A percentile compares a stretch with the other conserved stretches of the same genome.
Evolutionary conservation across 805 yeast genomes (phyloP).

Genomic region (Ogataea pini): DNA sequence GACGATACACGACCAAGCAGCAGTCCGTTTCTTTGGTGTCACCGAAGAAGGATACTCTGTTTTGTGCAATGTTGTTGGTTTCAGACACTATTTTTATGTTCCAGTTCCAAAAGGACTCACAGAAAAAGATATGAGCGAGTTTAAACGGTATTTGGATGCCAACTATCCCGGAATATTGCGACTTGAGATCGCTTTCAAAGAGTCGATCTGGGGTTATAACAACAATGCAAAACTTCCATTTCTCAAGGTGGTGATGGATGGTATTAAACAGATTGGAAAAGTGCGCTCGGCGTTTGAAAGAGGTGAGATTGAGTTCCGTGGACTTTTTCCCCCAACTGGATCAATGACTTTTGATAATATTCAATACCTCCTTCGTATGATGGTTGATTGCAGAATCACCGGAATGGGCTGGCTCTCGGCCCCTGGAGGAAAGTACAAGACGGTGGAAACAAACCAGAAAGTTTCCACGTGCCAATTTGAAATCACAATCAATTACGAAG

Average conservation of each 20-base stretch:
- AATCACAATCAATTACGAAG: conserved; percentile 64
- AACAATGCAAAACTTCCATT: conserved; percentile 79
- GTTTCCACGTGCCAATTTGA: conserved; percentile 87
- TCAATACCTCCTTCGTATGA: conserved; percentile 78
- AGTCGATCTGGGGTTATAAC: conserved; percentile 91
- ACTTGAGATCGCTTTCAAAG: conserved; percentile 68
- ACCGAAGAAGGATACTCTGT: conserved; percentile 87
- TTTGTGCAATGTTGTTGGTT: conserved; percentile 85
- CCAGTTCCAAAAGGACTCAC: conserved; percentile 84
- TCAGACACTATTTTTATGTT: conserved; percentile 85
- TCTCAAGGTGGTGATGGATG: conserved; percentile 67
- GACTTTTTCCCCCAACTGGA: conserved; percentile 59
- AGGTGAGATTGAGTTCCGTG: conserved; percentile 69
- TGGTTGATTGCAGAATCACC: conserved; percentile 89
- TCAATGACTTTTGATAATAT: conserved; percentile 85
- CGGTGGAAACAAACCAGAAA: conserved; percentile 39
- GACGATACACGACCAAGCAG: conserved; percentile 52
- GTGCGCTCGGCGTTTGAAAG: conserved; percentile 81
- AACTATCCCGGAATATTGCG: conserved; percentile 59
- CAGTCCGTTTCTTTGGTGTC: conserved; percentile 89
- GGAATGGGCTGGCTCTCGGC: conserved; percentile 98
- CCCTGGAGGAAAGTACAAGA: conserved; percentile 67
- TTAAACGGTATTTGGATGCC: conserved; percentile 47
- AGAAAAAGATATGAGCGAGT: conserved; percentile 49
- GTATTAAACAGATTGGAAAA: conserved; percentile 65